Base-by-base conservation (phyloP, 108 stramenopile species). In the Conticribra guillardii region DNA sequence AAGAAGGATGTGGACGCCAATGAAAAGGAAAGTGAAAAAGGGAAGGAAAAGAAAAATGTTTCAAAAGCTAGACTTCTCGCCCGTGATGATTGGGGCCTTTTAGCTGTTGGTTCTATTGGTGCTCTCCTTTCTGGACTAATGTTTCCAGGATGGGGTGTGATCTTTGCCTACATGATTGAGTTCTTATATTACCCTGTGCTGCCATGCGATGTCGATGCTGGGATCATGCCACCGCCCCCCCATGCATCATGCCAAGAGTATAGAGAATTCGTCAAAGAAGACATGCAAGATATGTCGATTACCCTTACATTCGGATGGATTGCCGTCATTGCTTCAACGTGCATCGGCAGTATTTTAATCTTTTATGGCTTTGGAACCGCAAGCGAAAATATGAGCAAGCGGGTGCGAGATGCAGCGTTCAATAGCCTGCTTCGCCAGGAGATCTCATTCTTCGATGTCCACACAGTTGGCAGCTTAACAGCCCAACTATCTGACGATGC, bases 401-500 rank as follows among this genome's bases (percentile, higher is more conserved):
- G 88, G 17, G 76, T 89, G 26, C 81, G 88, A 14, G 82, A 89
- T 64, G 57, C 66, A 9, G 76, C 80, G 7, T 89, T 89, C 66
- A 44, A 27, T 4, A 64, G 54, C 21, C 71, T 86, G 19, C 41
- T 85, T 28, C 64, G 83, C 3, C 82, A 83, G 47, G 88, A 89
- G 60, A 69, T 83, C 16, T 58, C 73, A 0, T 89, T 67, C 48
- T 83, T 73, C 55, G 88, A 89, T 59, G 22, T 69, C 8, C 73
- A 73, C 23, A 61, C 72, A 22, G 60, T 82, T 37, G 86, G 85
- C 11, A 46, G 71, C 8, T 73, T 91, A 22, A 89, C 91, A 15
- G 58, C 87, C 21, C 87, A 76, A 24, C 54, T 96, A 4, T 53
- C 80, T 8, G 86, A 86, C 19, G 92, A 93, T 57, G 80, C 87